Evolutionary conservation across 1,284 basidiomycete genomes (phyloP).

Genomic region (Fistulinella cinereoalba): DNA sequence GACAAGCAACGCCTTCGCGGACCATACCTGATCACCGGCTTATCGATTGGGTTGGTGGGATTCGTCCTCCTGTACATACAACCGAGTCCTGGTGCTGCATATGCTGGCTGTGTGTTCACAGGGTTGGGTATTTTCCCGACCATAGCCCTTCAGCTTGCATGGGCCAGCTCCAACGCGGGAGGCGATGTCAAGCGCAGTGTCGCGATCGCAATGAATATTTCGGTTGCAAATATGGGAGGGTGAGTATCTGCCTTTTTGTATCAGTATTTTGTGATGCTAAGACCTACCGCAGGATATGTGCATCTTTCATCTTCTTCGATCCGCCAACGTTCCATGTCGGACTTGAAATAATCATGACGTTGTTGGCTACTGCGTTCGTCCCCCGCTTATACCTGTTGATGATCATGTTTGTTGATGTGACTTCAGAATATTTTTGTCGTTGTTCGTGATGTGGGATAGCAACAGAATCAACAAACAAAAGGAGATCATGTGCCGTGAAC

Average conservation of each 20-base stretch:
- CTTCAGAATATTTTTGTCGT: slow-evolving; percentile 22
- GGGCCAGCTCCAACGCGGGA: slow-evolving; percentile 54
- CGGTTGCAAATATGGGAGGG: slow-evolving; percentile 55
- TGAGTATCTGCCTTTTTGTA: slow-evolving; percentile 15
- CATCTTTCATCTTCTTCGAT: slow-evolving; percentile 44
- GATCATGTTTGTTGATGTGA: slow-evolving; percentile 1
- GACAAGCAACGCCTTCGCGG: slow-evolving; percentile 43
- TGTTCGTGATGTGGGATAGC: slow-evolving; percentile 40
- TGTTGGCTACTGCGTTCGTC: slow-evolving; percentile 26
- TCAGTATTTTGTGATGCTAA: background rate
- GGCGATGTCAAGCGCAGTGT: slow-evolving; percentile 53
- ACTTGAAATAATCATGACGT: slow-evolving; percentile 42
- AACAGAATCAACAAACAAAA: slow-evolving; percentile 41
- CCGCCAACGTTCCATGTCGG: slow-evolving; percentile 47
- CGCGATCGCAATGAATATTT: slow-evolving; percentile 53
- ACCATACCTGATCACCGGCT: slow-evolving; percentile 40
- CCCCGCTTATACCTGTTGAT: background rate
- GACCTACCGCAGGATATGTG: slow-evolving; percentile 35
- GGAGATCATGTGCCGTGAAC: slow-evolving; percentile 36
- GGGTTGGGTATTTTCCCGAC: slow-evolving; percentile 52
- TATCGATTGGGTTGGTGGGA: slow-evolving; percentile 39
- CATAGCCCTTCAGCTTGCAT: slow-evolving; percentile 52
- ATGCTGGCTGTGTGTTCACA: slow-evolving; percentile 49
- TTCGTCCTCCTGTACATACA: slow-evolving; percentile 43
- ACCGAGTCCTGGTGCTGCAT: slow-evolving; percentile 36